Evolutionary conservation across 805 yeast genomes (phyloP), one percentile per base, ranked within the genome.

Genomic region (Candida sphagnicola): DNA sequence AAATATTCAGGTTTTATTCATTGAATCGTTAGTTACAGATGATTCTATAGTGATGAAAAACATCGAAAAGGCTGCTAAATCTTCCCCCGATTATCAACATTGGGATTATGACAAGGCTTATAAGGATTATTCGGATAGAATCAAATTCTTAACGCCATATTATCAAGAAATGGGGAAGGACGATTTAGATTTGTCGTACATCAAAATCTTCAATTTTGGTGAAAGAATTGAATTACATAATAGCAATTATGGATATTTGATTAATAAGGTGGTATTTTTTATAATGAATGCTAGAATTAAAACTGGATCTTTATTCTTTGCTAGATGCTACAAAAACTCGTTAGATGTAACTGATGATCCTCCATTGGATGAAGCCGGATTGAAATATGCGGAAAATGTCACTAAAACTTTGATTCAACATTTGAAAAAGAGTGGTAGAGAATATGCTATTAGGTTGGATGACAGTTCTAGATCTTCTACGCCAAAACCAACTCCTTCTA

Each of bases 131-230:
- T 71, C 80, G 54, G 75, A 78, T 41, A 75, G 95, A 54, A 82
- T 93, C 38, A 72, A 75, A 43, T 60, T 74, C 31, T 80, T 88
- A 49, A 75, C 82, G 39, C 80, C 84, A 1, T 72, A 74, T 29
- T 93, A 87, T 58, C 82, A 85, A 58, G 83, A 82, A 35, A 77
- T 91, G 77, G 70, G 75, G 24, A 82, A 77, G 38, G 43, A 37
- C 4, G 67, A 62, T 31, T 65, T 69, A 19, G 45, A 51, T 12
- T 67, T 89, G 39, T 77, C 85, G 18, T 93, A 78, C 61, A 82
- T 93, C 56, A 88, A 90, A 61, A 81, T 88, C 51, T 83, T 85
- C 54, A 90, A 93, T 58, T 91, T 90, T 61, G 96, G 97, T 13
- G 93, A 88, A 56, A 65, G 84, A 46, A 72, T 91, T 41, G 80